phyloP scores from a whole-genome alignment of 164 flowering plant species.

The Stephania yunnanensis region DNA sequence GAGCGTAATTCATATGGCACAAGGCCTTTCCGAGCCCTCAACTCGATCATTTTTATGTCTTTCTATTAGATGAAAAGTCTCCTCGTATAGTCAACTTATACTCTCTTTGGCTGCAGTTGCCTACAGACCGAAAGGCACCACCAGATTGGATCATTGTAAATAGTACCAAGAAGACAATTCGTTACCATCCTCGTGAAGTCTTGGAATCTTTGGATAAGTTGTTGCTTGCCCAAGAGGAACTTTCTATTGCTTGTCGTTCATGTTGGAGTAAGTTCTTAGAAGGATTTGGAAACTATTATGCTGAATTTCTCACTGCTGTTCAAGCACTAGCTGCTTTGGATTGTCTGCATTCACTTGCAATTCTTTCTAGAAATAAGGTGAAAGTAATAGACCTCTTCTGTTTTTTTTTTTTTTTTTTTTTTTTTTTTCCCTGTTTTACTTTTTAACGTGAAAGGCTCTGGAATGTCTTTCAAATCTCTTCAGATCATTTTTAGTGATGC shows the following conservation, averaged over 20 bases:
- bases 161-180: conserved; percentile 76
- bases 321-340: conserved; percentile 91
- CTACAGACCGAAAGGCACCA: conserved; percentile 62
- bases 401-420: neutral
- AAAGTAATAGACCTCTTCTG: neutral
- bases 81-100: neutral
- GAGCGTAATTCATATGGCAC: neutral
- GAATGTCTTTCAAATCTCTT: too few species aligned
- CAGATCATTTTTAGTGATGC: too few species aligned
- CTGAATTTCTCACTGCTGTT: conserved; percentile 81
- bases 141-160: conserved; percentile 77
- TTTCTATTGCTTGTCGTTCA: conserved; percentile 50
- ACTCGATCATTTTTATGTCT: neutral
- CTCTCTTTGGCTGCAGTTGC: conserved; percentile 46
- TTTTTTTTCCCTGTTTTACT: neutral
- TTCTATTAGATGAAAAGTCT: neutral
- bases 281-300: conserved; percentile 53
- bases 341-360: conserved; percentile 78
- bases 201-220: conserved; percentile 54
- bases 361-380: conserved; percentile 78
- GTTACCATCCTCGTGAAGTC: conserved; percentile 95
- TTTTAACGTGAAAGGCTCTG: neutral
- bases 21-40: neutral
- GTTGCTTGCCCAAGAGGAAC: conserved; percentile 70
- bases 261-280: conserved; percentile 69